Evolutionary conservation across 495 filamentous ascomycete genomes (phyloP).

Genomic region (Hyphodiscus hymeniophilus): DNA sequence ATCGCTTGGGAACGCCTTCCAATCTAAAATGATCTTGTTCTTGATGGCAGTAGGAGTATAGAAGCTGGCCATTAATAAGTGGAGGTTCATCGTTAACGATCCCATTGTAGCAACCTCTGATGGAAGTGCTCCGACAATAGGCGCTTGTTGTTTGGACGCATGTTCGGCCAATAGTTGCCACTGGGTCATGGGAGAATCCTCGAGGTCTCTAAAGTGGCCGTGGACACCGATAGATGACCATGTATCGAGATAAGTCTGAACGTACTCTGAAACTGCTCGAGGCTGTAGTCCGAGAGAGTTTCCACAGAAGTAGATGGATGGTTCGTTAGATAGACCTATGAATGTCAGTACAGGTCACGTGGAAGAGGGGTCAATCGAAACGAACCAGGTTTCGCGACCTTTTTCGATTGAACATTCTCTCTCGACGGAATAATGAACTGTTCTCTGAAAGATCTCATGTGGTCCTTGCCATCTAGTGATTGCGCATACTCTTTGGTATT

Average conservation of each 20-base stretch:
- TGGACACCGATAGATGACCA: slow-evolving; percentile 90
- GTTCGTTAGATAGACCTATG: slow-evolving; percentile 20
- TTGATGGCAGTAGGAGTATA: slow-evolving; percentile 64
- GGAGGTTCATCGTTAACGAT: slow-evolving; percentile 83
- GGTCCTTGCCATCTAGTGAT: slow-evolving; percentile 59
- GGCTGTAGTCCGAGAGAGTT: slow-evolving; percentile 94
- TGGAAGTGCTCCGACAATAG: slow-evolving; percentile 68
- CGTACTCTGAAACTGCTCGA: slow-evolving; percentile 54
- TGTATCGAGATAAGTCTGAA: slow-evolving; percentile 69
- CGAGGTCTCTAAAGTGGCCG: slow-evolving; percentile 78
- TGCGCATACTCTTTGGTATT: slow-evolving; percentile 45
- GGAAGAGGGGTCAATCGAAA: slow-evolving; percentile 29
- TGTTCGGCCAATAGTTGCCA: slow-evolving; percentile 46
- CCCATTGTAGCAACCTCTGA: slow-evolving; percentile 90
- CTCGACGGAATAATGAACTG: slow-evolving; percentile 88
- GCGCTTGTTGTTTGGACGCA: slow-evolving; percentile 48
- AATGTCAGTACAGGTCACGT: slow-evolving; percentile 24
- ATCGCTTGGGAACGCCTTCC: slow-evolving; percentile 94
- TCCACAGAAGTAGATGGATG: slow-evolving; percentile 82
- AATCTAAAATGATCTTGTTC: slow-evolving; percentile 88
- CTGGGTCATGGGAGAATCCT: slow-evolving; percentile 46
- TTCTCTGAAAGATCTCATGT: slow-evolving; percentile 53
- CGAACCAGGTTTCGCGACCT: slow-evolving; percentile 30
- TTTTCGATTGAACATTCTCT: slow-evolving; percentile 62
- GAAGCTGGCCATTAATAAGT: slow-evolving; percentile 86